phyloP scores from a whole-genome alignment of 495 filamentous ascomycete genomes.

The Aspergillus heteromorphus region DNA sequence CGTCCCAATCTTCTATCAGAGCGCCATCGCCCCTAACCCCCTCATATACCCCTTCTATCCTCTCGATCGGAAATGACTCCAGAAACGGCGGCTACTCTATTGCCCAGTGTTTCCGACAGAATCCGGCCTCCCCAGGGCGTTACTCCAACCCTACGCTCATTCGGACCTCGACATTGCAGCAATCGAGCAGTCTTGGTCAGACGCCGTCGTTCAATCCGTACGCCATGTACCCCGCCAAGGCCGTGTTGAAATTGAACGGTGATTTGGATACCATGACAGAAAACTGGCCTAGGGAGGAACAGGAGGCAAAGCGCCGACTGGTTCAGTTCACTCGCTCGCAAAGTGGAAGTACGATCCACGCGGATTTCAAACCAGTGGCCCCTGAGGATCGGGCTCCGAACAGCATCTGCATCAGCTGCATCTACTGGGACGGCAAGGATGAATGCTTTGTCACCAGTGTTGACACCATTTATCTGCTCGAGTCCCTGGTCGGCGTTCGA shows the following conservation, averaged over 20 bases:
- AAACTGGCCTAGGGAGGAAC: constrained; percentile 76
- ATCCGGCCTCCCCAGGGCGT: constrained; percentile 39
- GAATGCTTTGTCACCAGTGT: constrained; percentile 94
- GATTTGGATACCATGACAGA: constrained; percentile 75
- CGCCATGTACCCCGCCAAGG: constrained; percentile 79
- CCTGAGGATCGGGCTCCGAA: constrained; percentile 62
- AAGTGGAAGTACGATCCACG: constrained; percentile 64
- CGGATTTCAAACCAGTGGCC: constrained; percentile 65
- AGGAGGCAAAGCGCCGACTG: constrained; percentile 66
- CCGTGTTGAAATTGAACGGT: constrained; percentile 75
- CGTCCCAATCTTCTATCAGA: constrained; percentile 32
- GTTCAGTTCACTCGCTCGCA: constrained; percentile 83
- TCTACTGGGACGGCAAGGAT: constrained; percentile 84
- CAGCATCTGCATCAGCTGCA: constrained; percentile 84
- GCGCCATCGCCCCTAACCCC: constrained; percentile 40
- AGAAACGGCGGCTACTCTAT: constrained; percentile 27
- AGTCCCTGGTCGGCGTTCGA: constrained; percentile 73
- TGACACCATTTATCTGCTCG: constrained; percentile 88
- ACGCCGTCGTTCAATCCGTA: constrained; percentile 69
- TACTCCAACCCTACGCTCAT: constrained; percentile 62
- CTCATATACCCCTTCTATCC: constrained; percentile 40
- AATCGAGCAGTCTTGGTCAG: constrained; percentile 41
- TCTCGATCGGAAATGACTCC: constrained; percentile 24
- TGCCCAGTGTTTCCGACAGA: constrained; percentile 29
- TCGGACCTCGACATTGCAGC: constrained; percentile 75